Evolutionary conservation across 2,329 filamentous ascomycete species (phyloP), one percentile per base, ranked within the genome.

Genomic region (Furcasterigmium furcatum): DNA sequence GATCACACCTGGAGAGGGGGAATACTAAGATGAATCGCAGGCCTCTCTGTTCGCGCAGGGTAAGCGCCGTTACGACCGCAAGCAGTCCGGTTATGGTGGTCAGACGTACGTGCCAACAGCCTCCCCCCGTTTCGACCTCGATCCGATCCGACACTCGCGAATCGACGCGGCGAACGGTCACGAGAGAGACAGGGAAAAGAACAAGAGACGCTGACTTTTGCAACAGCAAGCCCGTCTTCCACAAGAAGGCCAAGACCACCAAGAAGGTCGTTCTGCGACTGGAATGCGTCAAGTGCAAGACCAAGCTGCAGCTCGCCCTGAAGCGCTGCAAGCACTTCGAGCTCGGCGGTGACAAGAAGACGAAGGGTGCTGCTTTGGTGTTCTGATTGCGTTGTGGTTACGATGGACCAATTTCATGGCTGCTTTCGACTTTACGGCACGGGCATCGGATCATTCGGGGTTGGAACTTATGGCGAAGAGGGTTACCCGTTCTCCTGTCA

Each of bases 301-400:
- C 90, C 73, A 97, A 96, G 87, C 85, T 85, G 75, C 91, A 99
- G 82, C 83, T 99, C 69, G 84, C 94, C 63, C 82, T 99, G 76
- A 99, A 99, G 88, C 90, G 94, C 72, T 99, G 94, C 91, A 99
- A 99, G 88, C 94, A 99, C 85, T 99, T 99, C 79, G 94, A 99
- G 82, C 81, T 99, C 69, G 94, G 94, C 86, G 94, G 94, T 85
- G 94, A 99, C 87, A 99, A 99, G 91, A 99, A 99, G 90, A 99
- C 94, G 67, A 99, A 99, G 91, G 94, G 94, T 87, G 94, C 94
- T 66, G 94, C 94, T 76, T 85, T 99, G 70, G 94, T 99, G 68
- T 99, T 99, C 85, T 99, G 96, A 86, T 78, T 81, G 75, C 70
- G 66, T 75, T 75, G 67, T 65, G 48, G 50, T 52, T 52, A 46